These are phyloP conservation scores for Yarrowia divulgata DNA, from an alignment of 805 yeast species.

Conservation along the genomic window DNA sequence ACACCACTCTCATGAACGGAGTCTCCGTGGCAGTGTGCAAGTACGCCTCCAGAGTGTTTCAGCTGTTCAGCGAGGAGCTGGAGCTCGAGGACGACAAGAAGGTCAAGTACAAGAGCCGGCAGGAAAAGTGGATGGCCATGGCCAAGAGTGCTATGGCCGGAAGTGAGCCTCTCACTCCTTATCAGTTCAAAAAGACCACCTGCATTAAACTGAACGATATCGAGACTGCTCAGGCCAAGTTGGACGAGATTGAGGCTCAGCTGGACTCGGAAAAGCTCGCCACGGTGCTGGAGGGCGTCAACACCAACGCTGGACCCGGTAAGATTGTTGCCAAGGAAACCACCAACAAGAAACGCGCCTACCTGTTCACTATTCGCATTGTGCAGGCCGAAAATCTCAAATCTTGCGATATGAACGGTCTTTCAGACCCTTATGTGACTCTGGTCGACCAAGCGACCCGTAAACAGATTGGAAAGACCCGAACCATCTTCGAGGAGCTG, in stretches of 20 bases:
- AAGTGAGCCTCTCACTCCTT: slow-evolving; percentile 56
- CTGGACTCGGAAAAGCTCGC: slow-evolving; percentile 67
- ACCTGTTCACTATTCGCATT: slow-evolving; percentile 68
- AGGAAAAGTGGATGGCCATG: slow-evolving; percentile 51
- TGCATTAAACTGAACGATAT: slow-evolving; percentile 82
- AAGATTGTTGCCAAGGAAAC: slow-evolving; percentile 42
- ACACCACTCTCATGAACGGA: slow-evolving; percentile 66
- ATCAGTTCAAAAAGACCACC: slow-evolving; percentile 63
- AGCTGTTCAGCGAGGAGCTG: slow-evolving; percentile 45
- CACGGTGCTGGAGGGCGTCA: slow-evolving; percentile 48
- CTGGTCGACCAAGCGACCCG: slow-evolving; percentile 63
- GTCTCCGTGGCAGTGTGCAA: slow-evolving; percentile 66
- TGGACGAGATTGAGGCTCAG: slow-evolving; percentile 59
- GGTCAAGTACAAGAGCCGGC: slow-evolving; percentile 42
- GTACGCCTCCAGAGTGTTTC: slow-evolving; percentile 45
- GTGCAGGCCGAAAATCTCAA: slow-evolving; percentile 68
- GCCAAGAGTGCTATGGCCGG: slow-evolving; percentile 52
- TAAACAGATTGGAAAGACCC: slow-evolving; percentile 70
- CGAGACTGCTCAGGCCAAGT: slow-evolving; percentile 54
- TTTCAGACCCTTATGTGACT: slow-evolving; percentile 66
- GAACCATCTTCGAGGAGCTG: slow-evolving; percentile 63
- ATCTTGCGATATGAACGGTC: slow-evolving; percentile 57
- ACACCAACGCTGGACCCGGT: slow-evolving; percentile 50
- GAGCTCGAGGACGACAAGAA: slow-evolving; percentile 42
- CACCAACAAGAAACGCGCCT: slow-evolving; percentile 5